These are phyloP conservation scores for Fusarium nisikadoi DNA, from an alignment of 2,329 filamentous ascomycete genomes.

Conservation along the genomic window DNA sequence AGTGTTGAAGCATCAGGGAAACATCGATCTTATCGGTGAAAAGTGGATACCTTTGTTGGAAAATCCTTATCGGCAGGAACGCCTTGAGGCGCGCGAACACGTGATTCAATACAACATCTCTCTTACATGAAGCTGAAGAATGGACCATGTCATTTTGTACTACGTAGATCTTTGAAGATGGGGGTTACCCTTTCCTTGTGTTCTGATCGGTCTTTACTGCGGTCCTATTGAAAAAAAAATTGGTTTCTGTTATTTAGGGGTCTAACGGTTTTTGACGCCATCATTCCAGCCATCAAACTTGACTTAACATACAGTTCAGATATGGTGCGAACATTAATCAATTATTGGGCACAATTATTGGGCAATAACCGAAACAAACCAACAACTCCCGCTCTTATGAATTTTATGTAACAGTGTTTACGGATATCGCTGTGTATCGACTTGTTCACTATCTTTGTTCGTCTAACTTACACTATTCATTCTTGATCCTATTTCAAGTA, in stretches of 20 bases:
- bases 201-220: background rate
- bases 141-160: background rate
- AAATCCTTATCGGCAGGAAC: slow-evolving; percentile 23
- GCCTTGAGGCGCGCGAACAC: background rate
- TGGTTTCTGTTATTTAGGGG: too few relatives aligned
- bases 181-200: background rate
- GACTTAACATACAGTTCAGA: background rate
- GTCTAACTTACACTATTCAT: background rate
- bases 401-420: background rate
- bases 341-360: too few relatives aligned
- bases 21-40: slow-evolving; percentile 30
- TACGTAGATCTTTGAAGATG: background rate
- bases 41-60: slow-evolving; percentile 13
- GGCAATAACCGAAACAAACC: background rate
- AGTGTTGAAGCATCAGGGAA: slow-evolving; percentile 3
- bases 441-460: too few relatives aligned
- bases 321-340: too few relatives aligned
- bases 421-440: background rate
- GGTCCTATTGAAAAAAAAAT: too few relatives aligned
- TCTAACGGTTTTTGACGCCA: background rate
- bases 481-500: fast-evolving
- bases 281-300: background rate
- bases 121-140: background rate
- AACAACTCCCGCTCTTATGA: background rate
- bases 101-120: background rate